Conservation (phyloP, 306 rosid genomes). For the Carpinus viminea region DNA sequence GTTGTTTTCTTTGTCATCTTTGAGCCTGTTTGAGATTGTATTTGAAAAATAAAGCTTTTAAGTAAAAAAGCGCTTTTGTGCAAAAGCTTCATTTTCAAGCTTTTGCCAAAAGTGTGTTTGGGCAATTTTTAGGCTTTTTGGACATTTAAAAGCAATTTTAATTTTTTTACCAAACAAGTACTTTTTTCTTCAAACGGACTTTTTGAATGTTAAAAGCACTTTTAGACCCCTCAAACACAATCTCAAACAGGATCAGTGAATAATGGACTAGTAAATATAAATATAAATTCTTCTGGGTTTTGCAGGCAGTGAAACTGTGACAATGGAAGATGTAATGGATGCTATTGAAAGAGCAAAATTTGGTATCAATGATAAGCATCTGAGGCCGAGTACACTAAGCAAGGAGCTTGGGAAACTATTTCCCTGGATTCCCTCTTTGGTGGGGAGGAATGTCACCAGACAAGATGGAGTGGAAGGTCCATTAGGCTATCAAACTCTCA, state of each 20-base stretch:
- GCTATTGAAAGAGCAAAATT: constrained; percentile 94
- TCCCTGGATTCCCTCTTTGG: constrained; percentile 89
- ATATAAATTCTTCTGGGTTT: constrained; percentile 13
- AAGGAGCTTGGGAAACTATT: constrained; percentile 74
- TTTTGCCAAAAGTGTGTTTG: too few species aligned
- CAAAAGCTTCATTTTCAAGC: too few species aligned
- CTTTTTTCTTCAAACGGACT: too few species aligned
- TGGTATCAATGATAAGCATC: constrained; percentile 68
- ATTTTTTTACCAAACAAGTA: too few species aligned
- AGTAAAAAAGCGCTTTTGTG: too few species aligned
- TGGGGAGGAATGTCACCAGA: constrained; percentile 53
- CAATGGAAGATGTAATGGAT: constrained; percentile 88
- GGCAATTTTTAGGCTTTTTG: too few species aligned
- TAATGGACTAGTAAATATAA: not conserved
- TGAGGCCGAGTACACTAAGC: constrained; percentile 55
- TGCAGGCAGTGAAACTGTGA: constrained; percentile 75
- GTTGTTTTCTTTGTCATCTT: not conserved
- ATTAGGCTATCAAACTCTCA: constrained; percentile 78
- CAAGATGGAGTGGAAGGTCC: constrained; percentile 64
- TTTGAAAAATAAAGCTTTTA: too few species aligned
- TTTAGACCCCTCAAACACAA: too few species aligned
- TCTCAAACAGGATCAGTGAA: not conserved
- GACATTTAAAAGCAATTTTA: too few species aligned
- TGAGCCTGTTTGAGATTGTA: not conserved
- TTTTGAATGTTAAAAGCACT: too few species aligned